Percentiles rank a stretch among this genome's conserved stretches.
phyloP scores from a whole-genome alignment of 2,329 filamentous ascomycete species.

The Exophiala bonariae region DNA sequence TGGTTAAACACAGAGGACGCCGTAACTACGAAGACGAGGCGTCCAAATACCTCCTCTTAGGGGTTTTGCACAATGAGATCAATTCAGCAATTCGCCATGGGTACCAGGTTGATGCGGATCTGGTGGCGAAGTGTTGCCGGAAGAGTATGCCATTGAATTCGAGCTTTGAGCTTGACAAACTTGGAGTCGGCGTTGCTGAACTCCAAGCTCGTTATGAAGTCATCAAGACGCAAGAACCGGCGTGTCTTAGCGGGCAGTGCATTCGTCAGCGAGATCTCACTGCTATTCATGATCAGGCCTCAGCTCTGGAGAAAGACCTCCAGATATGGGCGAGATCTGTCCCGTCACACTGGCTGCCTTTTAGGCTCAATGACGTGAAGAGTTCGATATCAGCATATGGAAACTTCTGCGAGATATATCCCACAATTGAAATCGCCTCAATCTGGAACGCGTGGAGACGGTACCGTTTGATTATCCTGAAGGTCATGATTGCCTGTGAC shows the following conservation, averaged over 20 bases:
- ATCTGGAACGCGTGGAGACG: slow-evolving; percentile 19
- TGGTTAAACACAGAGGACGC: slow-evolving; percentile 2
- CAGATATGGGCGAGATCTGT: slow-evolving; percentile 20
- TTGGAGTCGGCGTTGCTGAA: slow-evolving; percentile 22
- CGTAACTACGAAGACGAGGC: slow-evolving; percentile 13
- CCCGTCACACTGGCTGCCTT: slow-evolving; percentile 24
- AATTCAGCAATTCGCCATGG: slow-evolving; percentile 25
- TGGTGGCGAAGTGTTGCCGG: too few relatives aligned
- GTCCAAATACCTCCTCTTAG: slow-evolving; percentile 17
- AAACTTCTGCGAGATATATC: slow-evolving; percentile 27
- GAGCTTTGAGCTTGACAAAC: slow-evolving; percentile 16
- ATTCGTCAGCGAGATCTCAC: neutral
- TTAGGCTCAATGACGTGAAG: slow-evolving; percentile 24
- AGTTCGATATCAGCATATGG: slow-evolving; percentile 26
- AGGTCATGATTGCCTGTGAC: too few relatives aligned
- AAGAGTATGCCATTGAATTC: slow-evolving; percentile 14
- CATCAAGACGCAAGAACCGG: neutral
- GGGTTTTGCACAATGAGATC: slow-evolving; percentile 25
- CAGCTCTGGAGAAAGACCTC: slow-evolving; percentile 15
- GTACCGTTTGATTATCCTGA: slow-evolving; percentile 6
- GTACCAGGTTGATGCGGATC: slow-evolving; percentile 11
- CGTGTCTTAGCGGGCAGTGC: neutral
- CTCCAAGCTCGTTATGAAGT: slow-evolving; percentile 19
- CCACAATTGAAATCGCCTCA: slow-evolving; percentile 24
- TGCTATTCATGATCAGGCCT: slow-evolving; percentile 13